These are phyloP conservation scores for Wickerhamiella alocasiicola DNA, from an alignment of 805 yeast genomes.

Conservation along the genomic window DNA sequence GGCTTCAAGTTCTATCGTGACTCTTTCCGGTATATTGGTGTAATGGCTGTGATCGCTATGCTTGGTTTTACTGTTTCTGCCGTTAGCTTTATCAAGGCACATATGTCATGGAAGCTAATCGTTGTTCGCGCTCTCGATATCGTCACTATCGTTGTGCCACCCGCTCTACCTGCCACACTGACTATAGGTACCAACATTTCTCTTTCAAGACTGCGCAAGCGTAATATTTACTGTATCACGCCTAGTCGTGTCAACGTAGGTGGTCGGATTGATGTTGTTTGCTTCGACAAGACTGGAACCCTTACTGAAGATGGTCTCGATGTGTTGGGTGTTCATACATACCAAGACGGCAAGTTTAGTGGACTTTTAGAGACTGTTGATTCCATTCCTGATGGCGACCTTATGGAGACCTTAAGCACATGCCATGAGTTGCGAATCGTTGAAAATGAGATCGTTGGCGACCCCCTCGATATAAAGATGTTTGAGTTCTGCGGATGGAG, in stretches of 20 bases:
- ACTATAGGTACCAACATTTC: conserved; percentile 97
- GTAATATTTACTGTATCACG: conserved; percentile 73
- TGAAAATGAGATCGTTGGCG: conserved; percentile 76
- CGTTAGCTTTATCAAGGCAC: conserved; percentile 64
- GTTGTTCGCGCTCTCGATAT: conserved; percentile 83
- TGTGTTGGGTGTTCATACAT: conserved; percentile 50
- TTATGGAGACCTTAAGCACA: conserved; percentile 37
- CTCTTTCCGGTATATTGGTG: conserved; percentile 90
- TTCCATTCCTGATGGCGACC: conserved; percentile 15
- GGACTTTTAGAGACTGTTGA: conserved; percentile 13
- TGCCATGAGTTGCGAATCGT: conserved; percentile 81
- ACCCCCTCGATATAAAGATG: conserved; percentile 88
- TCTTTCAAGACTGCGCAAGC: conserved; percentile 53
- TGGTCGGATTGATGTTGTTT: conserved; percentile 78
- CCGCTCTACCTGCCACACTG: conserved; percentile 94
- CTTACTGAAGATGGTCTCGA: conserved; percentile 94
- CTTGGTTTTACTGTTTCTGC: conserved; percentile 79
- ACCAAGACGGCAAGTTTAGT: conserved; percentile 20
- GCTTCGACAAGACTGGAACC: conserved; percentile 97
- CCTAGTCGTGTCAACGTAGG: conserved; percentile 95
- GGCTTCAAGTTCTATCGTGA: conserved; percentile 90
- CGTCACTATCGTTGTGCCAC: conserved; percentile 95
- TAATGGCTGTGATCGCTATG: conserved; percentile 76
- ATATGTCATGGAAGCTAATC: conserved; percentile 56
- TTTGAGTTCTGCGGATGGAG: conserved; percentile 78